Conservation (phyloP, 257 asterid species). For the Solanum chiquidenum region DNA sequence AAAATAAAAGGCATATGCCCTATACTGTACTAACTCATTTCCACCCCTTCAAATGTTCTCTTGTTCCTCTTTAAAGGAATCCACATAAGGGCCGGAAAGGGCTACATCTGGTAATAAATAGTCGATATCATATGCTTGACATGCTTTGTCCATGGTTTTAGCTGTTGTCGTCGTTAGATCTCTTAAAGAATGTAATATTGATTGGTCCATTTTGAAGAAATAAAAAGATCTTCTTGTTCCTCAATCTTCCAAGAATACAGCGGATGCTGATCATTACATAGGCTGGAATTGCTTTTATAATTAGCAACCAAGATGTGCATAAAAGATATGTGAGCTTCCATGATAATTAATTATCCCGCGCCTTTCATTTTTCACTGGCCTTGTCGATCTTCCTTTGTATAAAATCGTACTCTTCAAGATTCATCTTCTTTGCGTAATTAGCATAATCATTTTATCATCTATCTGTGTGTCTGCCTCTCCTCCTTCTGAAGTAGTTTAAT, state of each 20-base stretch:
- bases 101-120: neutral
- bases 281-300: neutral
- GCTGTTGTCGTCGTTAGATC: neutral
- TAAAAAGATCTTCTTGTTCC: neutral
- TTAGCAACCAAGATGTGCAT: neutral
- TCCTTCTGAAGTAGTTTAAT: neutral
- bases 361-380: neutral
- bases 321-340: neutral
- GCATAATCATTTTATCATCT: neutral
- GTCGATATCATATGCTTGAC: neutral
- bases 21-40: neutral
- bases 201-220: neutral
- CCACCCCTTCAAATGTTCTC: neutral
- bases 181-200: neutral
- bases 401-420: neutral
- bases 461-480: neutral
- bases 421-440: neutral
- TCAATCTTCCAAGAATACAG: too few species aligned
- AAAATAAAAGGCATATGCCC: neutral
- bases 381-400: neutral
- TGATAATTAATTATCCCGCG: neutral
- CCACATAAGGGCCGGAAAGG: neutral
- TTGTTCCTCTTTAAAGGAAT: neutral
- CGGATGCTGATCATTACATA: neutral
- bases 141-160: neutral